A percentile compares a stretch with the other conserved stretches of the same genome.
Evolutionary conservation across 163 green algal genomes (phyloP).

Genomic region (Chlorella variabilis): DNA sequence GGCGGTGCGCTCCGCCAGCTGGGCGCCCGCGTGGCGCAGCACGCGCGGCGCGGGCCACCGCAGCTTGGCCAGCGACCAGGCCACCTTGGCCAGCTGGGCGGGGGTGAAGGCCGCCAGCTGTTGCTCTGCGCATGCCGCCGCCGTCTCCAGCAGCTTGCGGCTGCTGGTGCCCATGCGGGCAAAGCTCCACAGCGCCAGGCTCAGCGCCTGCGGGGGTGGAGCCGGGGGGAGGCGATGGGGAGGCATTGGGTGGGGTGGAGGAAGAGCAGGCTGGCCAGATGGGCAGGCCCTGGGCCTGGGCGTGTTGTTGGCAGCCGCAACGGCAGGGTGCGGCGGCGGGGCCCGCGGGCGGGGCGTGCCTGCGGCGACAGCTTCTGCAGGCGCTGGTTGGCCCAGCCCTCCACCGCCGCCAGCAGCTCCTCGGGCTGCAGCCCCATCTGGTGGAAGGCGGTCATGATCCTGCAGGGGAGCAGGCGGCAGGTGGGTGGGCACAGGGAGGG

Average conservation of each 20-base stretch:
- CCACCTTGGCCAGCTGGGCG: constrained; percentile 43
- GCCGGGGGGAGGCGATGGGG: neutral
- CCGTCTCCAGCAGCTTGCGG: constrained; percentile 29
- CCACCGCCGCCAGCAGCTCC: constrained; percentile 39
- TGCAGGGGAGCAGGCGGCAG: neutral
- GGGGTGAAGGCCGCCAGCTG: constrained; percentile 41
- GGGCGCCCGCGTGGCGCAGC: constrained; percentile 24
- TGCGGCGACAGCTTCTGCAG: constrained; percentile 31
- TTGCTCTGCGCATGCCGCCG: constrained; percentile 14
- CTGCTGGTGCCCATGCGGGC: constrained; percentile 38
- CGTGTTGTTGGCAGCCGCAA: too few relatives aligned
- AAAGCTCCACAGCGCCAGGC: constrained; percentile 43
- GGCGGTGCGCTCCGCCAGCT: constrained; percentile 30
- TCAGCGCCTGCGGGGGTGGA: constrained; percentile 32
- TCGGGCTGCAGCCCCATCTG: constrained; percentile 40
- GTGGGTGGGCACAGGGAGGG: too few relatives aligned
- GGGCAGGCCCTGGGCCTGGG: too few relatives aligned
- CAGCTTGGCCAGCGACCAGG: constrained; percentile 48
- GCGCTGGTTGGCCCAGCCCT: constrained; percentile 39
- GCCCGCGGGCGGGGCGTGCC: neutral
- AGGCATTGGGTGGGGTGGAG: too few relatives aligned
- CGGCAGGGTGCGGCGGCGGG: neutral
- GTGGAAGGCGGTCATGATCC: constrained; percentile 42
- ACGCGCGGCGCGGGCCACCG: constrained; percentile 29
- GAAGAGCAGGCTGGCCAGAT: too few relatives aligned